phyloP scores from a whole-genome alignment of 1,284 basidiomycete genomes.

The Rhizoctonia solani region DNA sequence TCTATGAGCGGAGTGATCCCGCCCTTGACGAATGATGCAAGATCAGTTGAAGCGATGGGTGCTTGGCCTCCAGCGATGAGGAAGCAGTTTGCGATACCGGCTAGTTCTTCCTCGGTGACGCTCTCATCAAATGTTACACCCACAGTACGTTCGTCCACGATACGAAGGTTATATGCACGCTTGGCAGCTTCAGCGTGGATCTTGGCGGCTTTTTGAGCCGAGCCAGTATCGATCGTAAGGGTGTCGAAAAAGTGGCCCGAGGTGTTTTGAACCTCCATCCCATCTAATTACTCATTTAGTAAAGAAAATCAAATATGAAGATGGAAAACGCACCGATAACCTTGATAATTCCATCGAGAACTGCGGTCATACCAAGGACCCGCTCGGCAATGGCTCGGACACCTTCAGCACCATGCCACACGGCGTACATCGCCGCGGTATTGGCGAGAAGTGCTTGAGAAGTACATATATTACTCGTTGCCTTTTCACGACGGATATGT shows the following conservation, averaged over 20 bases:
- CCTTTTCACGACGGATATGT: conserved; percentile 95
- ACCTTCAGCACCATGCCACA: conserved; percentile 93
- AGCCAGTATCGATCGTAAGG: conserved; percentile 80
- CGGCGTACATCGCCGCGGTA: conserved; percentile 96
- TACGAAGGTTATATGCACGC: conserved; percentile 83
- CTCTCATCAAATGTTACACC: conserved; percentile 95
- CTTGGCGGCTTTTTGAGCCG: conserved; percentile 60
- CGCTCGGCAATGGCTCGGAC: conserved; percentile 78
- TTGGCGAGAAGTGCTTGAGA: conserved; percentile 93
- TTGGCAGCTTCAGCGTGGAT: conserved; percentile 73
- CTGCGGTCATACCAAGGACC: conserved; percentile 16
- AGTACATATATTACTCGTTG: conserved; percentile 93
- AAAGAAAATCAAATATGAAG: not conserved
- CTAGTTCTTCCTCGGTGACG: conserved; percentile 73
- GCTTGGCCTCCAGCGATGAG: conserved; percentile 8
- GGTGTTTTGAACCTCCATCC: conserved; percentile 54
- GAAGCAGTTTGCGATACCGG: conserved; percentile 54
- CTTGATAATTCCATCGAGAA: conserved; percentile 1
- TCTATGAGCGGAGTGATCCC: not conserved
- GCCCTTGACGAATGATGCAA: conserved; percentile 11
- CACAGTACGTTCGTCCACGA: conserved; percentile 74
- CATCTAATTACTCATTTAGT: conserved; percentile 1
- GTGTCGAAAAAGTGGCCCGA: conserved; percentile 85
- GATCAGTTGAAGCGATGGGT: not conserved
- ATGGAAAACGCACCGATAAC: conserved; percentile 7